These are phyloP conservation scores for Chaetomium strumarium DNA, from an alignment of 2,329 filamentous ascomycete genomes.

Conservation along the genomic window DNA sequence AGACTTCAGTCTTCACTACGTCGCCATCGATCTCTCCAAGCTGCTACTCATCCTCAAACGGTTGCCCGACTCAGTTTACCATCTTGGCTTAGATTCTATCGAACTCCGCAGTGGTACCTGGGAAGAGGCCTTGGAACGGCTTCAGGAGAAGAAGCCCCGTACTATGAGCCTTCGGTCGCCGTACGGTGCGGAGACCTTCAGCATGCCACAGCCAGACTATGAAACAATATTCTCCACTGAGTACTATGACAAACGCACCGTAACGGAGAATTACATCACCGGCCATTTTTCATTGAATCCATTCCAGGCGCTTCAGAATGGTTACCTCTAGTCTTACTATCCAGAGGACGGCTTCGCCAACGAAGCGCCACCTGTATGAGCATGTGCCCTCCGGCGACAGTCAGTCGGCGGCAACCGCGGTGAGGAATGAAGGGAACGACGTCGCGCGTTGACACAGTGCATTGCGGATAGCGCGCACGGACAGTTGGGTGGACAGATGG, in stretches of 20 bases:
- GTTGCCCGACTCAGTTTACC: neutral
- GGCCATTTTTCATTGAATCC: too few relatives aligned
- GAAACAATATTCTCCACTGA: neutral
- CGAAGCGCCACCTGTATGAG: too few relatives aligned
- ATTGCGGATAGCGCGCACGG: too few relatives aligned
- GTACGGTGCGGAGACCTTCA: neutral
- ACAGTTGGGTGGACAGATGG: too few relatives aligned
- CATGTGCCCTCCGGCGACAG: too few relatives aligned
- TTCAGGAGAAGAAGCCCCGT: conserved; percentile 10
- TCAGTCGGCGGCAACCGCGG: too few relatives aligned
- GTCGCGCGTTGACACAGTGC: too few relatives aligned
- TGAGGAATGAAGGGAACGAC: too few relatives aligned
- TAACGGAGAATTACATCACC: neutral
- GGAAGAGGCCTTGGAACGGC: conserved; percentile 6
- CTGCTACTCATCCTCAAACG: conserved; percentile 1
- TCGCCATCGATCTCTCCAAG: neutral
- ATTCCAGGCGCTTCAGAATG: too few relatives aligned
- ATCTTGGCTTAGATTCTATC: neutral
- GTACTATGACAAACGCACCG: neutral
- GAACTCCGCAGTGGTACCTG: conserved; percentile 8
- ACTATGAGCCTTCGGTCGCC: neutral
- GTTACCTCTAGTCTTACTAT: too few relatives aligned
- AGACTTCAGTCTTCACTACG: neutral
- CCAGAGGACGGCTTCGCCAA: too few relatives aligned
- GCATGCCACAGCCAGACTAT: neutral